These are phyloP conservation scores for Leccinum subrobustum DNA, from an alignment of 1,284 basidiomycete genomes.

Conservation along the genomic window DNA sequence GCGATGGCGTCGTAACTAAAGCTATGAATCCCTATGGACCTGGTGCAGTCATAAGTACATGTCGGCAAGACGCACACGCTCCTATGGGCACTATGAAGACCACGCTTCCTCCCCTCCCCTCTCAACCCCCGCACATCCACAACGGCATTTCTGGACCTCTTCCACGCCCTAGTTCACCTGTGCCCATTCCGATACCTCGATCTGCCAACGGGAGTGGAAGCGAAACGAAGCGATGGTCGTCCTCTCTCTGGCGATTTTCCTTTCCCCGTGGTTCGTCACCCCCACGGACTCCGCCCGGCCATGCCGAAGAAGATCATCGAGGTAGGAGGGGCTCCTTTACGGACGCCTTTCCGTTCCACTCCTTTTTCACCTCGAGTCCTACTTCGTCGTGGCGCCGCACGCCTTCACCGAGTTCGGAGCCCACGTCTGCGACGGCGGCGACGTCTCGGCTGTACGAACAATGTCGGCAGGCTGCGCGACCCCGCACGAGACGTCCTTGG, in stretches of 20 bases:
- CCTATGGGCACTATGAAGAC: conserved; percentile 6
- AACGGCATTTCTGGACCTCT: conserved; percentile 20
- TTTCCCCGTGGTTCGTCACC: conserved; percentile 40
- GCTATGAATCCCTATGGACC: conserved; percentile 30
- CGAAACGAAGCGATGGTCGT: conserved; percentile 37
- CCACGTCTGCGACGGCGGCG: conserved; percentile 7
- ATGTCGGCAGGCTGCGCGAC: conserved; percentile 40
- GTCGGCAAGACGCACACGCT: conserved; percentile 24
- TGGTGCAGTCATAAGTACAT: conserved; percentile 30
- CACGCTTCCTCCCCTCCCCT: conserved; percentile 12
- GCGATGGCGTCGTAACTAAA: conserved; percentile 27
- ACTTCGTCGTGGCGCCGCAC: conserved; percentile 35
- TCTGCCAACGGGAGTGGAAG: conserved; percentile 31
- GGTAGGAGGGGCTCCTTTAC: conserved; percentile 32
- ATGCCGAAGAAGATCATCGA: conserved; percentile 27
- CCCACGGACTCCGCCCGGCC: conserved; percentile 24
- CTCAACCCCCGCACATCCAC: conserved; percentile 11
- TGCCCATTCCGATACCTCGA: conserved; percentile 36
- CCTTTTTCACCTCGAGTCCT: conserved; percentile 33
- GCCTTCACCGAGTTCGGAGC: conserved; percentile 30
- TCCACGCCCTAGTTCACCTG: conserved; percentile 30
- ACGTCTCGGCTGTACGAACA: conserved; percentile 26
- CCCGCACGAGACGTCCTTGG: conserved; percentile 56
- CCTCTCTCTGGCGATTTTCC: conserved; percentile 43
- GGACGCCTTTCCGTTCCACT: conserved; percentile 49